Base-by-base conservation (phyloP, 2,329 filamentous ascomycete species). In the Cercospora sojina region DNA sequence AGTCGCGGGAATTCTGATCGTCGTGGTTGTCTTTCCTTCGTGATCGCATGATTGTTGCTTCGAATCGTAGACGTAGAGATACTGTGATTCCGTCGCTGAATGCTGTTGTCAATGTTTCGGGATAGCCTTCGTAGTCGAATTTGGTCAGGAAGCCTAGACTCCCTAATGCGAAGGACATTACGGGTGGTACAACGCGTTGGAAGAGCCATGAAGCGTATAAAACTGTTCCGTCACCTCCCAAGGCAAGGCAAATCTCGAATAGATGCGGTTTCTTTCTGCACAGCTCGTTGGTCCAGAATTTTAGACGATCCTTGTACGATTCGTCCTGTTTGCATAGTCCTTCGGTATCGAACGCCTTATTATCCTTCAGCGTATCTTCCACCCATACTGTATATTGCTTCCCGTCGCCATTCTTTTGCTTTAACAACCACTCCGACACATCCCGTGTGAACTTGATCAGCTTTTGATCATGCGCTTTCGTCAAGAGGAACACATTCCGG, bases 201-300 rank as follows among this genome's bases (percentile, higher is more conserved):
- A 99, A 99, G 1, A 99, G 84, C 93, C 94, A 98, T 75, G 92
- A 96, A 3, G 94, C 91, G 76, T 97, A 98, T 10, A 99, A 83
- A 6, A 99, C 94, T 0, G 95, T 99, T n/a, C 95, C 95, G 76
- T 99, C 95, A 12, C 95, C 95, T 60, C 81, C 76, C 74, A 85
- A 80, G 0, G 94, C 96, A 56, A 99, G 87, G 60, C 96, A 89
- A 75, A 99, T 96, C 79, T 99, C 95, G 76, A 98, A 97, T 0
- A 88, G 90, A 73, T 97, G 92, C 3, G 94, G 94, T 66, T 89
- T 86, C 47, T 87, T 84, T 57, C 85, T 85, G 72, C 93, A 96
- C 75, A 97, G 88, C 63, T 89, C 84, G 67, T 91, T 87, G 53
- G 90, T 89, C 95, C 95, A 99, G 78, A 90, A 96, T 65, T 88